A percentile compares a stretch with the other conserved stretches of the same genome.
Conservation (phyloP, 2,329 filamentous ascomycete species). For the Diplodia seriata region DNA sequence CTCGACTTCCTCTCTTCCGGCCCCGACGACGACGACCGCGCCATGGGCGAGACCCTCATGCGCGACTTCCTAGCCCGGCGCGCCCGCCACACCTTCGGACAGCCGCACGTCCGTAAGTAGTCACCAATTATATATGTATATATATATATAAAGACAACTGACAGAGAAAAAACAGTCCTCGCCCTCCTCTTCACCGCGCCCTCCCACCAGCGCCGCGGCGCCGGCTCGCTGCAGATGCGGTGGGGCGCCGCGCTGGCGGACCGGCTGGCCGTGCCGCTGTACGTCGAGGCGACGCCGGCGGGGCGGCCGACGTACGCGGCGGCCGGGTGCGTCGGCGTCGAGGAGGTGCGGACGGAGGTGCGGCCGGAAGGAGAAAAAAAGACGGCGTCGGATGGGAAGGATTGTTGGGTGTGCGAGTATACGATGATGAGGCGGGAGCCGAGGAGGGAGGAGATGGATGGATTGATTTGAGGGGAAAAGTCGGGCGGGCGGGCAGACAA, state of each 20-base stretch:
- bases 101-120: slow-evolving; percentile 25
- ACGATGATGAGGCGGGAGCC: slow-evolving; percentile 24
- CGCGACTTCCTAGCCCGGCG: slow-evolving; percentile 4
- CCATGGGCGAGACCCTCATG: slow-evolving; percentile 8
- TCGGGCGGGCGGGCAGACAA: neutral
- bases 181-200: slow-evolving; percentile 37
- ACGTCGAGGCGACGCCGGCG: slow-evolving; percentile 21
- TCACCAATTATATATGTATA: no score
- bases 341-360: slow-evolving; percentile 8
- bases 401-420: slow-evolving; percentile 16
- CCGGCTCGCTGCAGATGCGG: slow-evolving; percentile 34
- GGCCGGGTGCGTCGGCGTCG: neutral
- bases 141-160: no score
- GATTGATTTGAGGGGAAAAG: no score
- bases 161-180: slow-evolving; percentile 33
- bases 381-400: neutral
- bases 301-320: slow-evolving; percentile 14
- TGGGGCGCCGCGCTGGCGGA: slow-evolving; percentile 36
- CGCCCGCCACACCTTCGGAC: slow-evolving; percentile 9
- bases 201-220: slow-evolving; percentile 35
- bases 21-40: slow-evolving; percentile 4
- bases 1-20: slow-evolving; percentile 11
- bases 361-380: neutral
- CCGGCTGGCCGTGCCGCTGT: slow-evolving; percentile 21
- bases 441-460: neutral